A percentile compares a stretch with the other conserved stretches of the same genome.
These are phyloP conservation scores for Diaporthe nobilis DNA, from an alignment of 2,329 filamentous ascomycete genomes.

Conservation along the genomic window DNA sequence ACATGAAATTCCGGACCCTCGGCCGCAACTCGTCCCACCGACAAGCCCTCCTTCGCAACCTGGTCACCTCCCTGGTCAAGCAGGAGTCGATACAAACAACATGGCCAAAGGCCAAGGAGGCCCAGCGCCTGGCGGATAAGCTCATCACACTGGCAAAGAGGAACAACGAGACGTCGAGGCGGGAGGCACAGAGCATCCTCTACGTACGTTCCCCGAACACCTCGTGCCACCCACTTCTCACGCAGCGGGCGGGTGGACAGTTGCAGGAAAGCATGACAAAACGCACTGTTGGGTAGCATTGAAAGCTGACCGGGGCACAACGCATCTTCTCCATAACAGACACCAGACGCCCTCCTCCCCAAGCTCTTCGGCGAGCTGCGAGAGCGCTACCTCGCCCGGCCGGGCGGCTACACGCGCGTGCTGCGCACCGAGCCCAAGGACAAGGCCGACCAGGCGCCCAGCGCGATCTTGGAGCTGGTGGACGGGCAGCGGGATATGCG, in stretches of 20 bases:
- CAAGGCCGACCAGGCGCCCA: conserved; percentile 89
- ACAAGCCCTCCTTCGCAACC: conserved; percentile 92
- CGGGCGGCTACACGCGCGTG: conserved; percentile 95
- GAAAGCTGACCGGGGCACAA: background rate
- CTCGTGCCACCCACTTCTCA: conserved; percentile 57
- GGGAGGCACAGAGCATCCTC: conserved; percentile 84
- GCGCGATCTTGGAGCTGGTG: conserved; percentile 93
- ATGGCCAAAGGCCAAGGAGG: conserved; percentile 97
- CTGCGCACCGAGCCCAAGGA: conserved; percentile 92
- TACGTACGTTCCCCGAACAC: conserved; percentile 77
- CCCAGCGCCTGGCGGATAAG: conserved; percentile 93
- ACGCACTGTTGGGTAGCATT: no score
- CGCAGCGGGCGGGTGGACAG: background rate
- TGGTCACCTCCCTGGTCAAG: conserved; percentile 94
- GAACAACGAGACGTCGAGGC: conserved; percentile 85
- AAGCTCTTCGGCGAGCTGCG: conserved; percentile 91
- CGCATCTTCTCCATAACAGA: conserved; percentile 59
- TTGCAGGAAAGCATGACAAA: background rate
- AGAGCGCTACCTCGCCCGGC: conserved; percentile 81
- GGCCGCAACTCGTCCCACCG: conserved; percentile 89
- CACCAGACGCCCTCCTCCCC: conserved; percentile 77
- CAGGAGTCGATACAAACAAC: conserved; percentile 96
- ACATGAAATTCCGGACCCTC: conserved; percentile 90
- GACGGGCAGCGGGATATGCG: conserved; percentile 95
- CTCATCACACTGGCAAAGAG: conserved; percentile 94